Percentiles rank a stretch among this genome's conserved stretches.
These are phyloP conservation scores for Trichoderma aggressivum DNA, from an alignment of 2,329 filamentous ascomycete genomes.

Conservation along the genomic window DNA sequence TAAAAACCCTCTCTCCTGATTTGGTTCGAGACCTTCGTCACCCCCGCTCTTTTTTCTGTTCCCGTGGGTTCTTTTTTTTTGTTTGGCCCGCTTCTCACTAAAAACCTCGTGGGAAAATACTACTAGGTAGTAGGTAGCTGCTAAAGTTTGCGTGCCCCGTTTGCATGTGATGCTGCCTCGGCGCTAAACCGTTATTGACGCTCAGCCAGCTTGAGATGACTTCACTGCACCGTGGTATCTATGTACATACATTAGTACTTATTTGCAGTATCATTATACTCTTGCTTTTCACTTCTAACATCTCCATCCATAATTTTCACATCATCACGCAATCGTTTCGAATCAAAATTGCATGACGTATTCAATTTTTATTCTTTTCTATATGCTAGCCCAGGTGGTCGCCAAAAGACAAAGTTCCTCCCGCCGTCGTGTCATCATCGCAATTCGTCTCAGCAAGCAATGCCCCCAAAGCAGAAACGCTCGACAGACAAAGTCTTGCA, in stretches of 20 bases:
- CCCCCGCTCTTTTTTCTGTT: not conserved
- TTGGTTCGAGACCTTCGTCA: not conserved
- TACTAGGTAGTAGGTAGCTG: too few species aligned
- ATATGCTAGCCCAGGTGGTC: not conserved
- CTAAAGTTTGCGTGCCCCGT: not conserved
- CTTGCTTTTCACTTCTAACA: not conserved
- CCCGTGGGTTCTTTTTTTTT: not conserved
- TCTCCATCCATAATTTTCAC: not conserved
- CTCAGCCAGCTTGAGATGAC: not conserved
- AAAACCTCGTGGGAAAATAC: not conserved
- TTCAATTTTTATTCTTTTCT: not conserved
- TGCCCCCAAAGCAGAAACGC: not conserved
- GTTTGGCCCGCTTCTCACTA: not conserved
- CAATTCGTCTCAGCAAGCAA: not conserved
- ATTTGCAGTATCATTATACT: not conserved
- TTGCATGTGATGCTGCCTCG: conserved; percentile 9
- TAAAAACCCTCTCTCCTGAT: not conserved
- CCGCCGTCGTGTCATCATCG: conserved; percentile 1
- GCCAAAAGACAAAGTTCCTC: not conserved
- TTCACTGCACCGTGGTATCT: not conserved
- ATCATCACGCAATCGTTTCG: not conserved
- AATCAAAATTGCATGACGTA: not conserved
- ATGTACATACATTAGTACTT: not conserved
- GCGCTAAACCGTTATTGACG: not conserved
- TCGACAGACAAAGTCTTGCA: not conserved